Base-by-base conservation (phyloP, 306 rosid genomes). In the Citrullus amarus region DNA sequence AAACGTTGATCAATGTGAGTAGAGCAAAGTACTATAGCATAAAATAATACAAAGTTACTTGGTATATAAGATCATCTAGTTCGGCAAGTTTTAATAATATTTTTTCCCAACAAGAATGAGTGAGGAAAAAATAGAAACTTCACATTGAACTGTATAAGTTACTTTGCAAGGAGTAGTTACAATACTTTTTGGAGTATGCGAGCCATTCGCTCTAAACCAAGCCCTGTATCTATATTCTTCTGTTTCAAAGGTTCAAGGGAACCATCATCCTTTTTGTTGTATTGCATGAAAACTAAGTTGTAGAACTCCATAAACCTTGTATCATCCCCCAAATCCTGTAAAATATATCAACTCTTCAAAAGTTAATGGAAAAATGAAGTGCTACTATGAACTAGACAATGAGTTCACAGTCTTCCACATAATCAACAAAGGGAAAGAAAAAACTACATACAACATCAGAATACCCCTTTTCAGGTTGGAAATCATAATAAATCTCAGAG, bases 141-240 rank as follows among this genome's bases (percentile, higher is more conserved):
- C 57, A 70, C 25, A n/a, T 20, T 18, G 17, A 70, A 46, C 76
- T 25, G 44, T 15, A 70, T 70, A 70, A 15, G 54, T 60, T 77
- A 32, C 20, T 66, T 38, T 62, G 63, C 77, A 59, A 79, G 59
- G 65, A 56, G 83, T 80, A 34, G 25, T 51, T 79, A 80, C 43
- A 58, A 77, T 81, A 94, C 96, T 93, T 94, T 87, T 84, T 92
- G 97, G 80, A 94, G 98, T 81, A 92, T 94, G 67, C 96, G 86
- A 80, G 98, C 97, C 96, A 92, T 63, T 62, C 96, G 97, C 87
- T 94, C 98, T 59, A 94, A 87, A 80, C 98, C 98, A 71, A 94
- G 96, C 62, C 98, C 98, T 34, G 96, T 94, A 81, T 94, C 98
- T 78, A 94, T 94, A 79, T 90, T 90, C 90, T 89, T 94, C 84